These are phyloP conservation scores for Aspergillus oerlinghausenensis DNA, from an alignment of 2,329 filamentous ascomycete species.

Conservation along the genomic window DNA sequence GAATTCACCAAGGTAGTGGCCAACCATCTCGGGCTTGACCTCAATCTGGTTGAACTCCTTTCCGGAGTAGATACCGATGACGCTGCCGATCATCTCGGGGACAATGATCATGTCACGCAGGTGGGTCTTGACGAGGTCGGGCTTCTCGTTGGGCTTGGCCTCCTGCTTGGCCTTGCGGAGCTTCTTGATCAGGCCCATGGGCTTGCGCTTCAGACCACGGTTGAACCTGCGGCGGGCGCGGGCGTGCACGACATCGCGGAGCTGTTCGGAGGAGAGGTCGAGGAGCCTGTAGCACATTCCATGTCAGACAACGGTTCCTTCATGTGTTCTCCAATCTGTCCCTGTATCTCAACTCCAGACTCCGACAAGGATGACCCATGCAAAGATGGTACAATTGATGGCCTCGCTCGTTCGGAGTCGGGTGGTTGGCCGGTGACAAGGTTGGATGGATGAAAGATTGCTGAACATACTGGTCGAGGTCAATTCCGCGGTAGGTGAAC, in stretches of 20 bases:
- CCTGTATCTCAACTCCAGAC: constrained; percentile 5
- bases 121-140: constrained; percentile 98
- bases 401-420: constrained; percentile 14
- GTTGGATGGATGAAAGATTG: constrained; percentile 5
- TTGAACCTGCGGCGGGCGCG: constrained; percentile 98
- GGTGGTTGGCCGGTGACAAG: constrained; percentile 1
- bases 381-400: constrained; percentile 4
- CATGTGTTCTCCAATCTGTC: neutral
- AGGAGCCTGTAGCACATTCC: constrained; percentile 67
- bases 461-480: constrained; percentile 90
- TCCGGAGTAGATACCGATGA: constrained; percentile 98
- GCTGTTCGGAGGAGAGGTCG: constrained; percentile 96
- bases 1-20: constrained; percentile 98
- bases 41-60: constrained; percentile 99
- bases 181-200: constrained; percentile 99
- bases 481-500: constrained; percentile 99
- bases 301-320: constrained; percentile 26
- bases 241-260: constrained; percentile 98
- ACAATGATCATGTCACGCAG: constrained; percentile 99
- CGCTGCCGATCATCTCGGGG: constrained; percentile 98
- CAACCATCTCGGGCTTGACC: constrained; percentile 99
- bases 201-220: constrained; percentile 99
- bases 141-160: constrained; percentile 99
- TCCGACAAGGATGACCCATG: constrained; percentile 4
- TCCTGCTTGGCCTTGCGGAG: constrained; percentile 99